Base-by-base conservation (phyloP, 2,329 filamentous ascomycete genomes). In the Colletotrichum sp. region DNA sequence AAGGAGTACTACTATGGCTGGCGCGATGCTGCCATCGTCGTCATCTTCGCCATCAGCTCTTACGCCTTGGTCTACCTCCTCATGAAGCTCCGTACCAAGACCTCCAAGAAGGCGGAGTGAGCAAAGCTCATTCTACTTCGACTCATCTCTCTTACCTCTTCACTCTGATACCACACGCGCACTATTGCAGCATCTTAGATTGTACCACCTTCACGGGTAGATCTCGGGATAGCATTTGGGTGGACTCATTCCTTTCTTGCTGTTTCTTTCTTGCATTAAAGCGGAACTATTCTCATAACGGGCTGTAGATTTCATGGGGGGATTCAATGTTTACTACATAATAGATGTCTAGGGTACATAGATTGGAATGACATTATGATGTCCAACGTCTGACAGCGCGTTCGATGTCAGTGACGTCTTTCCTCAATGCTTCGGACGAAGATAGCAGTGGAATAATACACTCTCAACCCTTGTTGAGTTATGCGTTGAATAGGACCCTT, bases 1-100 rank as follows among this genome's bases (percentile, higher is more conserved):
- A 85, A 86, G 2, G 87, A 91, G 6, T 91, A 93, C 78, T 90
- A 87, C 76, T 92, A 92, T 78, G 93, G 92, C 0, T 95, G 93
- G 93, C 87, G 93, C 65, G 88, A 94, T 82, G 90, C 91, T 0
- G 93, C 80, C 0, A 91, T 94, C 64, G 87, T 90, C 4, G 89
- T 88, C 2, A 83, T 91, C 7, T 93, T 93, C 78, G 88, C 85
- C 2, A 75, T 91, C 52, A 89, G 87, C 71, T 89, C 87, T 2
- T 93, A 93, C 69, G 81, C 80, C 0, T 60, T 88, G 66, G 87
- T 89, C 8, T 88, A 85, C 72, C 73, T 79, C 3, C 80, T 89
- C 69, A 89, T 89, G 87, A 88, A 88, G 82, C 81, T 89, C 57
- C 81, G 87, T 26, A 88, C 86, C 24, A 88, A 88, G 83, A 83